These are phyloP conservation scores for Sphagnum magellanicum DNA, from an alignment of 228 moss, liverwort and hornwort species.

Conservation along the genomic window DNA sequence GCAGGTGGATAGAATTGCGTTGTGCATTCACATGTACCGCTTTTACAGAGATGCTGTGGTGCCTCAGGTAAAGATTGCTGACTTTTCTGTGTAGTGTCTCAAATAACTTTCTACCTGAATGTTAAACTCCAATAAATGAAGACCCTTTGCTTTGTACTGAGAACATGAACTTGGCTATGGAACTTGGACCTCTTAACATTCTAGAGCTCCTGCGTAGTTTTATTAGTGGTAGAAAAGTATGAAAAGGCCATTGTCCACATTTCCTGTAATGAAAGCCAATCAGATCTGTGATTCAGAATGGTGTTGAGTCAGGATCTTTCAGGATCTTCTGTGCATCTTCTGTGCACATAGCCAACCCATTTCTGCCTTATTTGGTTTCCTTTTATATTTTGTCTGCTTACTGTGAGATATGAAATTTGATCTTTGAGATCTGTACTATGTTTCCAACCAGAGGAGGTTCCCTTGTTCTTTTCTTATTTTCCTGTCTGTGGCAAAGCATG, in stretches of 20 bases:
- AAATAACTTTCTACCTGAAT: constrained; percentile 1
- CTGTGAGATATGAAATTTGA: constrained; percentile 71
- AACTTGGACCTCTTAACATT: too few species aligned
- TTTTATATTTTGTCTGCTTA: constrained; percentile 57
- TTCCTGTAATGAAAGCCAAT: too few species aligned
- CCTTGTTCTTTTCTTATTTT: too few species aligned
- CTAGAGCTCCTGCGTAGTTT: too few species aligned
- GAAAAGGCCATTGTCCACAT: too few species aligned
- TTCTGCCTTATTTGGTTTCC: constrained; percentile 67
- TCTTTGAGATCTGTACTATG: constrained; percentile 64
- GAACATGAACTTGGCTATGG: too few species aligned
- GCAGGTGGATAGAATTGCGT: constrained; percentile 87
- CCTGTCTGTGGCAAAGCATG: too few species aligned
- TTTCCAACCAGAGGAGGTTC: constrained; percentile 20
- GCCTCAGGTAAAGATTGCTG: constrained; percentile 53
- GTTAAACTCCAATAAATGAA: neutral
- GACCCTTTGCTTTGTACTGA: neutral
- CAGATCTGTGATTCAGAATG: too few species aligned
- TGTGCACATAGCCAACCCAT: constrained; percentile 44
- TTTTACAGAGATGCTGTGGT: constrained; percentile 96
- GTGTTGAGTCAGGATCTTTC: constrained; percentile 23
- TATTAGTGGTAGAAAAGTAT: too few species aligned
- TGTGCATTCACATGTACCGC: constrained; percentile 81
- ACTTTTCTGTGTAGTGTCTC: too few species aligned
- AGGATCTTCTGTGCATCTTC: constrained; percentile 49